phyloP scores from a whole-genome alignment of 2,329 filamentous ascomycete genomes.

The Botrytis fabae region DNA sequence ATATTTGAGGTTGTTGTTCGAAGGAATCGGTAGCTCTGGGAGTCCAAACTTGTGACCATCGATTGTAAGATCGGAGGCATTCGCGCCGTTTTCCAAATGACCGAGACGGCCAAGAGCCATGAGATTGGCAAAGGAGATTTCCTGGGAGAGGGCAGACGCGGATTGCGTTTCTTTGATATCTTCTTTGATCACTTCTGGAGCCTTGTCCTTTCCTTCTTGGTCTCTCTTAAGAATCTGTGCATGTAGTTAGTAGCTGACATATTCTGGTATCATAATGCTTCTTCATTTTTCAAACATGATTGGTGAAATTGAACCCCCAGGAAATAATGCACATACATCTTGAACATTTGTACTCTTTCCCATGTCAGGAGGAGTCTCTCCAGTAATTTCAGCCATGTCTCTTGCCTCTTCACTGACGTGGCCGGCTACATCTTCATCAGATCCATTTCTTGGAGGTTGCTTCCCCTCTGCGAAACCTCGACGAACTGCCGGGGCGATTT shows the following conservation, averaged over 20 bases:
- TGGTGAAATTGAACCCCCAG: background rate
- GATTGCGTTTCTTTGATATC: conserved; percentile 44
- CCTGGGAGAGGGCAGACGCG: conserved; percentile 22
- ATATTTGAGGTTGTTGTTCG: conserved; percentile 65
- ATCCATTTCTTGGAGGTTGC: conserved; percentile 41
- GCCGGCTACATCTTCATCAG: conserved; percentile 54
- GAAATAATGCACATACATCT: conserved; percentile 52
- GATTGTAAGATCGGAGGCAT: conserved; percentile 30
- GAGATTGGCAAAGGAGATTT: conserved; percentile 39
- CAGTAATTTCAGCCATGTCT: conserved; percentile 57
- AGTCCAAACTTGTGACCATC: conserved; percentile 65
- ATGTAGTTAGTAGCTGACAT: conserved; percentile 24
- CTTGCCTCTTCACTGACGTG: conserved; percentile 67
- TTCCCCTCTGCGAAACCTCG: conserved; percentile 39
- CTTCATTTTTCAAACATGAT: background rate
- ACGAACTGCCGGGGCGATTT: conserved; percentile 27
- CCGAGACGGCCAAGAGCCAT: conserved; percentile 37
- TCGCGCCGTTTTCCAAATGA: conserved; percentile 37
- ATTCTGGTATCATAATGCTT: conserved; percentile 30
- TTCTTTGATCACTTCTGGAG: conserved; percentile 67
- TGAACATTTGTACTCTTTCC: conserved; percentile 65
- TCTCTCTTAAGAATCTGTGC: conserved; percentile 64
- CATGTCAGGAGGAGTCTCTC: conserved; percentile 59
- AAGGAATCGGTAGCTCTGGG: conserved; percentile 65
- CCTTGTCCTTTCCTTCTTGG: conserved; percentile 59